These are phyloP conservation scores for Nicotiana tomentosiformis DNA, from an alignment of 257 asterid genomes.

Conservation along the genomic window DNA sequence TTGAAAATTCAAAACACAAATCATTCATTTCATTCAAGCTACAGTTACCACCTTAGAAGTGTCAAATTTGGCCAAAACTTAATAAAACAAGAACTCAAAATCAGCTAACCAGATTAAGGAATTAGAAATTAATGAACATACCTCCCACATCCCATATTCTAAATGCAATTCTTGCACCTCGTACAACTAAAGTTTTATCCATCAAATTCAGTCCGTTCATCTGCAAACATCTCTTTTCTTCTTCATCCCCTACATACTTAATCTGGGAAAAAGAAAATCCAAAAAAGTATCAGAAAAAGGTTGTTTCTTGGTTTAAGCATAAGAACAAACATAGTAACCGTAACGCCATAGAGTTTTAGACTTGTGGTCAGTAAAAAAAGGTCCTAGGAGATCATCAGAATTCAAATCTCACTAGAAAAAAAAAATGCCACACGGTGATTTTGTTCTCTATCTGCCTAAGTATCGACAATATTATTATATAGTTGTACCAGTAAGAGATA, in stretches of 20 bases:
- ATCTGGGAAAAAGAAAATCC: slow-evolving; percentile 24
- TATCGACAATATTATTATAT: too few relatives aligned
- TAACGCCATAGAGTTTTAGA: background rate
- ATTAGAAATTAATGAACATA: slow-evolving; percentile 12
- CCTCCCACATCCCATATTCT: slow-evolving; percentile 96
- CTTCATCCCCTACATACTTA: slow-evolving; percentile 78
- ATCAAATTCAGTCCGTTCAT: slow-evolving; percentile 74
- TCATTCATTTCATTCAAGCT: background rate
- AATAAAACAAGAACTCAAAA: background rate
- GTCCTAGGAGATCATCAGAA: background rate
- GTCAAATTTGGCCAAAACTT: background rate
- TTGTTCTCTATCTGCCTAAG: too few relatives aligned
- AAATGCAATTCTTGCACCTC: slow-evolving; percentile 77
- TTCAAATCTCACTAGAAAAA: background rate
- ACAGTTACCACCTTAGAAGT: background rate
- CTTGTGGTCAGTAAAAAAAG: background rate
- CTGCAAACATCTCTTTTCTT: slow-evolving; percentile 57
- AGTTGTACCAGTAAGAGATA: too few relatives aligned
- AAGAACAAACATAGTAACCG: background rate
- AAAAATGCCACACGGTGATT: background rate
- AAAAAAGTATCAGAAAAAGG: background rate
- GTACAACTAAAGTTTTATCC: slow-evolving; percentile 57
- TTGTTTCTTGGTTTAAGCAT: background rate
- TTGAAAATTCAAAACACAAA: background rate
- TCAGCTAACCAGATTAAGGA: background rate